Base-by-base conservation (phyloP, 1,139 yeast species). In the Suhomyces bolitotheri region DNA sequence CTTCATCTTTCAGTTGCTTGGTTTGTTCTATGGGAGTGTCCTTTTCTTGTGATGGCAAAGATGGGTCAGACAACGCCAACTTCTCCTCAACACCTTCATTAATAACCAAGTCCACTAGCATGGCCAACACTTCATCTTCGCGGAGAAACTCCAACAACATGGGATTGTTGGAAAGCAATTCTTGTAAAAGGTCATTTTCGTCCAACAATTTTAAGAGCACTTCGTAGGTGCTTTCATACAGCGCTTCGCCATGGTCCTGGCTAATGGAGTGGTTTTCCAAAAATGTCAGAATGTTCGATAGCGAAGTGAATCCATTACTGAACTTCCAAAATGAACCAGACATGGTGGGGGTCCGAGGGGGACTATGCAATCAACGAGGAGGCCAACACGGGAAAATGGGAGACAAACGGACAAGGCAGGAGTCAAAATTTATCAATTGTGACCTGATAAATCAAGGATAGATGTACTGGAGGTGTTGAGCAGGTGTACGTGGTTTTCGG, bases 321-420 rank as follows among this genome's bases (percentile, higher is more conserved):
- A 87, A 85, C 60, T 87, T 83, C 97, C 97, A 90, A 61, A 89
- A 90, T 28, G 92, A 77, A 22, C 86, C 84, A 3, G 90, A 81
- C 92, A 82, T 82, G 27, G 24, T 24, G 15, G 22, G 29, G 7
- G 22, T 26, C 22, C 22, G 6, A n/a, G 24, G 11, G 22, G 30
- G 30, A 27, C 23, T 20, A 19, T 20, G 30, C 24, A 20, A 27
- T 9, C 11, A 22, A 7, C 5, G 24, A 6, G 5, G 24, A 5
- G 24, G 7, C 24, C 16, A 27, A 14, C 11, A 19, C 7, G 16
- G 23, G 29, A n/a, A n/a, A 25, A 17, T 14, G 22, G 6, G 16
- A 7, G 16, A 27, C 22, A 9, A 11, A 29, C 22, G 22, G 23
- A 27, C 17, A 12, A 14, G 21, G 6, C 16, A 17, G 23, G 13